phyloP scores from a whole-genome alignment of 1,139 yeast species.

The Magnusiomyces tetraspermus region DNA sequence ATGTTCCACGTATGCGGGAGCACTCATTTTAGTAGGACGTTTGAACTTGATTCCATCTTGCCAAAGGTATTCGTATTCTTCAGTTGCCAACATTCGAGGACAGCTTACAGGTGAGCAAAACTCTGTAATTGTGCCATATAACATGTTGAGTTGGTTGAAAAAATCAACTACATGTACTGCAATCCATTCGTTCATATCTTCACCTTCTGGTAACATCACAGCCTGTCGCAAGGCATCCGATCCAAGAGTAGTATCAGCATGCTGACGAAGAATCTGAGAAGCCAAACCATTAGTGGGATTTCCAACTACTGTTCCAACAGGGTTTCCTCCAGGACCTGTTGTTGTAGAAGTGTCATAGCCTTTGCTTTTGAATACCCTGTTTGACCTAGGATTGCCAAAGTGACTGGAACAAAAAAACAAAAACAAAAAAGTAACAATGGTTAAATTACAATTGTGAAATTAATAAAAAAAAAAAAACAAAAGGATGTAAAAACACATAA shows the following conservation, averaged over 20 bases:
- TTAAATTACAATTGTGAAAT: background rate
- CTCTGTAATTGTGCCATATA: slow-evolving; percentile 91
- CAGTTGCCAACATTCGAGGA: slow-evolving; percentile 95
- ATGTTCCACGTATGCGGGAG: slow-evolving; percentile 89
- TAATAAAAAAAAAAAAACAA: background rate
- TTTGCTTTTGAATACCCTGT: background rate
- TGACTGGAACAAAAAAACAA: background rate
- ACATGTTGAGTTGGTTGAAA: slow-evolving; percentile 92
- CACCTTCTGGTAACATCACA: slow-evolving; percentile 87
- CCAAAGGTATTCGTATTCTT: slow-evolving; percentile 94
- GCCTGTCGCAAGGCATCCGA: slow-evolving; percentile 88
- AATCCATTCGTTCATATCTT: slow-evolving; percentile 87
- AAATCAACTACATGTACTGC: slow-evolving; percentile 75
- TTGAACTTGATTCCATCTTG: slow-evolving; percentile 53
- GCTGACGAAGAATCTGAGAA: slow-evolving; percentile 42
- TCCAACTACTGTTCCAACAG: slow-evolving; percentile 1
- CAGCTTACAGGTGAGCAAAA: slow-evolving; percentile 89
- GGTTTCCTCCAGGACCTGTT: background rate
- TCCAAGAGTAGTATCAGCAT: slow-evolving; percentile 92
- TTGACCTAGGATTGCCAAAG: background rate
- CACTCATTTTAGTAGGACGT: slow-evolving; percentile 69
- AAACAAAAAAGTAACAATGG: background rate
- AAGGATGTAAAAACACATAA: background rate
- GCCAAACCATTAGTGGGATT: slow-evolving; percentile 20
- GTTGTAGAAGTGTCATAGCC: background rate